Evolutionary conservation across 345 rosid genomes (phyloP).

Genomic region (Citrus australasica): DNA sequence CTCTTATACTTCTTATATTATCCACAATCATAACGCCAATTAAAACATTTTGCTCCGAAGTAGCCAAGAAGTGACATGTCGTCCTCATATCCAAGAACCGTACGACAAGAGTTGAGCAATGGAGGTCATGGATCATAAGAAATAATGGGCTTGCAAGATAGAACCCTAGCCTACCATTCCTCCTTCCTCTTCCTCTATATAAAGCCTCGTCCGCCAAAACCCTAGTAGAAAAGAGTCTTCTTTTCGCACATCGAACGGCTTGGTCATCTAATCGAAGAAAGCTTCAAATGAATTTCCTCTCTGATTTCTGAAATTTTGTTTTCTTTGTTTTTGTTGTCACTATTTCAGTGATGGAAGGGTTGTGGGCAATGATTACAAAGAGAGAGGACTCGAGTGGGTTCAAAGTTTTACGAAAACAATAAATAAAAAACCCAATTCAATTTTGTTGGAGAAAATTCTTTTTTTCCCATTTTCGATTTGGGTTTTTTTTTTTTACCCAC

Average conservation of each 20-base stretch:
- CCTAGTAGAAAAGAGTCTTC: background rate
- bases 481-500: conserved; percentile 23
- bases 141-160: background rate
- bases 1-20: no score
- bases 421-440: conserved; percentile 2
- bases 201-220: background rate
- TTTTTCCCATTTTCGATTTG: background rate
- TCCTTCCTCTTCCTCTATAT: no score
- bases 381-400: conserved; percentile 64
- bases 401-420: background rate
- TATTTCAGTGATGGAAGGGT: background rate
- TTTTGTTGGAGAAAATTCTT: background rate
- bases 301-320: background rate
- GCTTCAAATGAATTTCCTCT: background rate
- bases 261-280: background rate
- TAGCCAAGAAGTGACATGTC: no score
- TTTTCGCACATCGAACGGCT: background rate
- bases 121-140: no score
- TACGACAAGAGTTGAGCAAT: no score
- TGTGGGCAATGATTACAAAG: conserved; percentile 46
- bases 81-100: no score
- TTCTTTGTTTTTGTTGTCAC: background rate
- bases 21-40: no score
- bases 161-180: background rate
- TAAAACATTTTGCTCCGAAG: no score